These are phyloP conservation scores for Pilasporangium apinafurcum DNA, from an alignment of 352 stramenopile species.

Conservation along the genomic window DNA sequence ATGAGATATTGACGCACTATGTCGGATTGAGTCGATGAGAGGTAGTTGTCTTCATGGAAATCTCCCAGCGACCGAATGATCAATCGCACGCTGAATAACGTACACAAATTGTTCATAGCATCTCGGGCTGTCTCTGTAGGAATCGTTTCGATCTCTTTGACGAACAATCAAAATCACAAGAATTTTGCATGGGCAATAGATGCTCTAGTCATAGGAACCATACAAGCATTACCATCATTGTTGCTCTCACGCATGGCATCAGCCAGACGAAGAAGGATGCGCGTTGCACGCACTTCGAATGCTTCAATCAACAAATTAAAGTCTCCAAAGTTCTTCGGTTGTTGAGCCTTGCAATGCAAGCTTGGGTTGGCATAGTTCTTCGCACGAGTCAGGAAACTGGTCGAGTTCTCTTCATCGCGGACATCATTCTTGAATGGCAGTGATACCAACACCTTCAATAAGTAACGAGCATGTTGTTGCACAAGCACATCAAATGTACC, in stretches of 20 bases:
- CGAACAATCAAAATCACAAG: constrained; percentile 17
- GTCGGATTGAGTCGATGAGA: constrained; percentile 21
- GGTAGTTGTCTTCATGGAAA: constrained; percentile 36
- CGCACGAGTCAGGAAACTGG: too few species aligned
- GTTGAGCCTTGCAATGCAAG: constrained; percentile 12
- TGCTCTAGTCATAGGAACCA: constrained; percentile 33
- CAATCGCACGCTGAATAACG: constrained; percentile 20
- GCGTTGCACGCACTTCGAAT: constrained; percentile 18
- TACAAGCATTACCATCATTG: constrained; percentile 18
- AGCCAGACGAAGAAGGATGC: constrained; percentile 6
- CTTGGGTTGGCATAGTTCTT: too few species aligned
- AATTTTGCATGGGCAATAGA: constrained; percentile 27
- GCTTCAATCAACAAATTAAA: constrained; percentile 15
- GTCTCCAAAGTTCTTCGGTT: constrained; percentile 13
- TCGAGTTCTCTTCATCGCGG: too few species aligned
- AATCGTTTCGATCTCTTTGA: constrained; percentile 8
- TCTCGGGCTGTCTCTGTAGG: constrained; percentile 2
- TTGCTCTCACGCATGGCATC: constrained; percentile 10
- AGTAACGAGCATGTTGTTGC: constrained; percentile 52
- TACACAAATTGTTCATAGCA: constrained; percentile 14
- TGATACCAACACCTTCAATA: constrained; percentile 50
- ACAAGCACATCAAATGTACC: constrained; percentile 72
- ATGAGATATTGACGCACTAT: constrained; percentile 12
- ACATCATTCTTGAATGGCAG: too few species aligned
- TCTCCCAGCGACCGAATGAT: constrained; percentile 23